Evolutionary conservation across 169 alveolate genomes (phyloP), one percentile per base, ranked within the genome.

Genomic region (Eimeria necatrix): DNA sequence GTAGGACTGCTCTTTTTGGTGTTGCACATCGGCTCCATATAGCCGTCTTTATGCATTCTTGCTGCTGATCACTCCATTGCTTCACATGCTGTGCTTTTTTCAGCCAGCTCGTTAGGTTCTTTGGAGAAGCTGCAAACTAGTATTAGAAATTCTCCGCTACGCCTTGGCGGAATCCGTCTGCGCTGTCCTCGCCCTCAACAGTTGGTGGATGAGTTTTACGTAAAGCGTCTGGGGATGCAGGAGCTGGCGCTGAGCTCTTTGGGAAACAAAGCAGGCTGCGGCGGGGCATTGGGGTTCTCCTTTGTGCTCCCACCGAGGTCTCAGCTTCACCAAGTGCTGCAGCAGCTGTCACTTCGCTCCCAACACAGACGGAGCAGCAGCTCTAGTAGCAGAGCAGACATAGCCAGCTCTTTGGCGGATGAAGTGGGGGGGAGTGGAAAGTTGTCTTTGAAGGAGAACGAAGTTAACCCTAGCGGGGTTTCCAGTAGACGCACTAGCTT

Each of bases 121-220:
- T 26, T 49, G 68, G 91, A 83, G 26, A 49, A 83, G 76, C 76
- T 53, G 60, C 59, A 83, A 8, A 59, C 60, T 22, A 49, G 53
- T 48, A 56, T 5, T 20, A 83, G n/a, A n/a, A 83, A 46, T 2
- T 53, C 89, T 16, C 86, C 60, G 51, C 61, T 90, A 64, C 94
- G 94, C 8, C 86, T 90, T 10, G 89, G 80, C 16, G 85, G 89
- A 7, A 61, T 90, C 70, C 89, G 94, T 14, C 49, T 90, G 59
- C 94, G 94, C 32, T 78, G 89, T 64, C 10, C 10, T 80, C 51
- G 73, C 53, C 71, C 94, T 5, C 94, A 78, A 68, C 89, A 74
- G 88, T 81, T 90, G 81, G 94, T 80, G 53, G 94, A 90, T 7
- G 94, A 90, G 61, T 90, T 90, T 64, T 90, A 90, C 90, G 89